Percentiles rank a stretch among this genome's conserved stretches.
Evolutionary conservation across 2,329 filamentous ascomycete genomes (phyloP).

Genomic region (Whalleya microplaca): DNA sequence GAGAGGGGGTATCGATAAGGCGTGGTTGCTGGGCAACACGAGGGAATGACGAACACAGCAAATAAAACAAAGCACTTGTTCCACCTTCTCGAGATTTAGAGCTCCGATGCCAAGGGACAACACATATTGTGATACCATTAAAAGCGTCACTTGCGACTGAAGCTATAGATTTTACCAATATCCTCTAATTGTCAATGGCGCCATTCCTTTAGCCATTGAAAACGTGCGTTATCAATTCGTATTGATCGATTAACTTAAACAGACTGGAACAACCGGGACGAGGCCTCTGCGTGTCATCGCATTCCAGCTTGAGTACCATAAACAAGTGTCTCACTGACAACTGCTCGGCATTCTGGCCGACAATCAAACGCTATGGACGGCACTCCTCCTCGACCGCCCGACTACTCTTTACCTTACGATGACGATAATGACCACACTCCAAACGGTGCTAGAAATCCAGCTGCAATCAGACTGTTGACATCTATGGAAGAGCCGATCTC

Average conservation of each 20-base stretch:
- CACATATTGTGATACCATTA: constrained; percentile 13
- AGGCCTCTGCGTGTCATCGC: constrained; percentile 6
- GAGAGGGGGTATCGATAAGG: constrained; percentile 6
- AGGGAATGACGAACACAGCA: constrained; percentile 2
- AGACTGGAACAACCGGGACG: neutral
- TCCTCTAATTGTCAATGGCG: neutral
- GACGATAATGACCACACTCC: constrained; percentile 54
- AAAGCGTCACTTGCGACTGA: constrained; percentile 16
- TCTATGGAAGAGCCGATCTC: constrained; percentile 60
- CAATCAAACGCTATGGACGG: constrained; percentile 48
- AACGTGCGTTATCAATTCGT: neutral
- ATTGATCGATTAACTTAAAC: neutral
- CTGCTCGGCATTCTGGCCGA: constrained; percentile 26
- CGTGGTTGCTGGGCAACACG: constrained; percentile 24
- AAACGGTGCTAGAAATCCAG: constrained; percentile 49
- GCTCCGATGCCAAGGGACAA: constrained; percentile 20
- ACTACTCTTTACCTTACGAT: constrained; percentile 63
- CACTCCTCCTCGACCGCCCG: constrained; percentile 57
- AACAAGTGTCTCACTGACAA: constrained; percentile 22
- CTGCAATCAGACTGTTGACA: constrained; percentile 64
- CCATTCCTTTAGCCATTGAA: neutral
- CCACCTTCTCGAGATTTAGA: constrained; percentile 9
- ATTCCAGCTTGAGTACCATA: constrained; percentile 23
- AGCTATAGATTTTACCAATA: neutral
- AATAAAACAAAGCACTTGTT: constrained; percentile 26